A percentile compares a stretch with the other conserved stretches of the same genome.
Evolutionary conservation across 352 stramenopile genomes (phyloP).

Genomic region (Plasmopara muralis): DNA sequence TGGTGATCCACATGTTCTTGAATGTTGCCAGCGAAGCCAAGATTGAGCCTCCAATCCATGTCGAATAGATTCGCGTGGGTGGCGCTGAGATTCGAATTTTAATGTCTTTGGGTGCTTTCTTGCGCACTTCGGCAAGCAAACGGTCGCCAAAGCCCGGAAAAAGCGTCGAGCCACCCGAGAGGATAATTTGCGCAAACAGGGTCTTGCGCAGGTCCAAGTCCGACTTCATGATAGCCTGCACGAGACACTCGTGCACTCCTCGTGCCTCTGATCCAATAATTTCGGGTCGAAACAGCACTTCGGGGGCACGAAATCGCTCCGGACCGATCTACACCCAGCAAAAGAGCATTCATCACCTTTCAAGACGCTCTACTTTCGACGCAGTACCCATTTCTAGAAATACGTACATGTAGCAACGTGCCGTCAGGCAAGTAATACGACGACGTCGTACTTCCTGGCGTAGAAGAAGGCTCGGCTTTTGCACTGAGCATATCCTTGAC

Average conservation of each 20-base stretch:
- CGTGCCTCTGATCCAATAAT: conserved; percentile 73
- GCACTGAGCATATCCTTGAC: conserved; percentile 46
- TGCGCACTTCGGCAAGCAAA: conserved; percentile 90
- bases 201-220: conserved; percentile 95
- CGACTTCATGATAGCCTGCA: conserved; percentile 95
- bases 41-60: conserved; percentile 97
- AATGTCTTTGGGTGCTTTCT: conserved; percentile 86
- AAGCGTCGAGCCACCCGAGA: conserved; percentile 93
- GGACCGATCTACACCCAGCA: conserved; percentile 47
- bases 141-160: conserved; percentile 94
- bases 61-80: conserved; percentile 92
- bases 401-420: conserved; percentile 71
- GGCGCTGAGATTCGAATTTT: conserved; percentile 95
- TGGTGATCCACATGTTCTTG: conserved; percentile 99
- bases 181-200: conserved; percentile 90
- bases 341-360: conserved; percentile 1
- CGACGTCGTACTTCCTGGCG: conserved; percentile 44
- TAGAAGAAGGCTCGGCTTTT: conserved; percentile 34
- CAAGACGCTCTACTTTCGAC: not conserved
- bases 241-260: conserved; percentile 83
- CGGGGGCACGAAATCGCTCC: conserved; percentile 75
- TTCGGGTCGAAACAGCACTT: conserved; percentile 78
- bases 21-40: conserved; percentile 96
- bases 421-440: conserved; percentile 78
- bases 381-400: not conserved